Conservation (phyloP, 2,329 filamentous ascomycete species). For the Cladosporium colombiae region DNA sequence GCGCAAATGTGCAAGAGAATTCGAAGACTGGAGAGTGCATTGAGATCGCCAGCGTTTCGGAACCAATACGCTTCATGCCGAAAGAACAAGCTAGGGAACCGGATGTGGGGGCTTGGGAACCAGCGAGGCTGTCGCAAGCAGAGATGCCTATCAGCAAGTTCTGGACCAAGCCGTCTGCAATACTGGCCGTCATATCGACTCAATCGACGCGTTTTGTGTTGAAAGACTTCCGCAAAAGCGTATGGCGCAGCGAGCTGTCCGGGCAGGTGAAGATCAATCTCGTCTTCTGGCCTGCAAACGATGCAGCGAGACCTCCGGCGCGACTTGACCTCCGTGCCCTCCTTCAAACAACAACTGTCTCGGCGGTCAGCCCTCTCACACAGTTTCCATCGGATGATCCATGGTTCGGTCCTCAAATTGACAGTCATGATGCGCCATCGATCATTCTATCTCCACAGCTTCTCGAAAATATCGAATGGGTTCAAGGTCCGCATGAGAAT, state of each 20-base stretch:
- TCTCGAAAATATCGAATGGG: not conserved
- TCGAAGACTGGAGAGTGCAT: not conserved
- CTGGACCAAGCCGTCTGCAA: not conserved
- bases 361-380: not conserved
- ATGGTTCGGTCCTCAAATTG: not conserved
- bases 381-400: not conserved
- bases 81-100: not conserved
- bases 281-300: not conserved
- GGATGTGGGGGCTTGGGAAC: not conserved
- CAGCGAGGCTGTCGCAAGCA: not conserved
- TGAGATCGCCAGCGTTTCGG: not conserved
- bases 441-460: not conserved
- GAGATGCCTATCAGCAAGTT: not conserved
- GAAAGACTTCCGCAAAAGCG: not conserved
- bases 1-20: not conserved
- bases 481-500: no score
- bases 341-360: not conserved
- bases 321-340: not conserved
- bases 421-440: not conserved
- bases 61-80: not conserved
- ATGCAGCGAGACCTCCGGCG: not conserved
- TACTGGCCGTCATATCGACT: not conserved
- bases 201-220: not conserved
- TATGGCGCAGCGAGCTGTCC: not conserved
- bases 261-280: not conserved